Conservation (phyloP, 2,329 filamentous ascomycete genomes). For the Stromatinia cepivora region DNA sequence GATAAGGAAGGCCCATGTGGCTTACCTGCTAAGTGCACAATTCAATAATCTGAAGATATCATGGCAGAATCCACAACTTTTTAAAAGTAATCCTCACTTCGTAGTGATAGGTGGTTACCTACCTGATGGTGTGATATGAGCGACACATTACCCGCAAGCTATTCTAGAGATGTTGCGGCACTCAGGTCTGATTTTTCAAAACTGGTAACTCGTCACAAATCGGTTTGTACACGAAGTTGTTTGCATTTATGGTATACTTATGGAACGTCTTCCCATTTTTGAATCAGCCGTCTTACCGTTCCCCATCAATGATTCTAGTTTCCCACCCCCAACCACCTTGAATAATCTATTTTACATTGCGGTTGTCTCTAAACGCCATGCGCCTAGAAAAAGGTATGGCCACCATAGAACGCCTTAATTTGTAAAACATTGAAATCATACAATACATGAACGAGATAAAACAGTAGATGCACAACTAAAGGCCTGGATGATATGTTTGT, state of each 20-base stretch:
- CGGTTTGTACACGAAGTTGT: neutral
- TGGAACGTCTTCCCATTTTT: neutral
- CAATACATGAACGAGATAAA: conserved; percentile 48
- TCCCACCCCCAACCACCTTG: neutral
- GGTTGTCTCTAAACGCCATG: conserved; percentile 19
- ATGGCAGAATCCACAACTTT: neutral
- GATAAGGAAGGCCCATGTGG: conserved; percentile 72
- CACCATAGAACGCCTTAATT: conserved; percentile 11
- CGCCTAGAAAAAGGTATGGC: conserved; percentile 12
- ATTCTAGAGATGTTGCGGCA: neutral
- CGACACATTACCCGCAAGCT: no score
- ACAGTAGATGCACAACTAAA: neutral
- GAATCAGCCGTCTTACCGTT: neutral
- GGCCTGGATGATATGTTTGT: neutral
- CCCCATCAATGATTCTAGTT: conserved; percentile 16
- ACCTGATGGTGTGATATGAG: neutral
- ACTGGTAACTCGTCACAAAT: neutral
- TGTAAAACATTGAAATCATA: conserved; percentile 17
- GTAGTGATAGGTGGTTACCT: neutral
- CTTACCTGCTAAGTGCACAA: conserved; percentile 70
- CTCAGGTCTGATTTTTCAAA: neutral
- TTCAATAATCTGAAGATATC: conserved; percentile 45
- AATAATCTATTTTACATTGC: conserved; percentile 20
- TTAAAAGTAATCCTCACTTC: neutral
- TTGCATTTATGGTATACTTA: neutral